These are phyloP conservation scores for Leccinum solheimii DNA, from an alignment of 1,284 basidiomycete species.

Conservation along the genomic window DNA sequence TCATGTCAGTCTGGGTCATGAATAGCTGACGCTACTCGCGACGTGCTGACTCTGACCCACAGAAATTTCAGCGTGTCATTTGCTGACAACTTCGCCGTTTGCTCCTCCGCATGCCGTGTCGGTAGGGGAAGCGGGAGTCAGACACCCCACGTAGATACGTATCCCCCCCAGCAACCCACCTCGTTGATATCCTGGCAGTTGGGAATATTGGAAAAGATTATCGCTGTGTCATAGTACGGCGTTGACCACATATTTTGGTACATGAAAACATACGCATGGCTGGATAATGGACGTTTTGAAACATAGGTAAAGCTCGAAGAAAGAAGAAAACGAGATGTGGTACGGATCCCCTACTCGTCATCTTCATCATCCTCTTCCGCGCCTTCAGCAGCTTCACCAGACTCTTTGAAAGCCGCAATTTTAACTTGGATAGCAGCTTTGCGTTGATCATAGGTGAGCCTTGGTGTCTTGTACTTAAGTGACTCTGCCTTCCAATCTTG, in stretches of 20 bases:
- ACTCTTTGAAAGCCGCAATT: conserved; percentile 83
- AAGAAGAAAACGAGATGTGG: not conserved
- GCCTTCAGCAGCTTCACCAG: conserved; percentile 48
- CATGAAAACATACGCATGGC: conserved; percentile 22
- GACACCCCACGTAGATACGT: conserved; percentile 40
- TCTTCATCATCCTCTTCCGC: conserved; percentile 53
- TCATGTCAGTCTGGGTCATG: conserved; percentile 52
- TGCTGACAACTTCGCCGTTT: conserved; percentile 47
- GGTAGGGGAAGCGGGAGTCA: conserved; percentile 40
- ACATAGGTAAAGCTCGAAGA: not conserved
- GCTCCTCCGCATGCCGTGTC: conserved; percentile 57
- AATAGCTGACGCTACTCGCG: conserved; percentile 1
- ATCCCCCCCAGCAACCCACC: conserved; percentile 33
- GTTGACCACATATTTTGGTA: conserved; percentile 13
- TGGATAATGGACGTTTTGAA: conserved; percentile 12
- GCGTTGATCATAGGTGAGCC: conserved; percentile 80
- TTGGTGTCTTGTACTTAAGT: conserved; percentile 70
- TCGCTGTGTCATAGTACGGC: conserved; percentile 24
- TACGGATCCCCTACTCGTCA: conserved; percentile 49
- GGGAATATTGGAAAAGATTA: conserved; percentile 42
- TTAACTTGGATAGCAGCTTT: conserved; percentile 76
- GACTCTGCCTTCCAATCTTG: conserved; percentile 92
- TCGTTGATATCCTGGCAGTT: conserved; percentile 54
- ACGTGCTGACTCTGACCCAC: conserved; percentile 10
- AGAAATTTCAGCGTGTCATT: conserved; percentile 67